Percentiles rank a stretch among this genome's conserved stretches.
phyloP scores from a whole-genome alignment of 2,329 filamentous ascomycete species.

The Grosmannia huntii region DNA sequence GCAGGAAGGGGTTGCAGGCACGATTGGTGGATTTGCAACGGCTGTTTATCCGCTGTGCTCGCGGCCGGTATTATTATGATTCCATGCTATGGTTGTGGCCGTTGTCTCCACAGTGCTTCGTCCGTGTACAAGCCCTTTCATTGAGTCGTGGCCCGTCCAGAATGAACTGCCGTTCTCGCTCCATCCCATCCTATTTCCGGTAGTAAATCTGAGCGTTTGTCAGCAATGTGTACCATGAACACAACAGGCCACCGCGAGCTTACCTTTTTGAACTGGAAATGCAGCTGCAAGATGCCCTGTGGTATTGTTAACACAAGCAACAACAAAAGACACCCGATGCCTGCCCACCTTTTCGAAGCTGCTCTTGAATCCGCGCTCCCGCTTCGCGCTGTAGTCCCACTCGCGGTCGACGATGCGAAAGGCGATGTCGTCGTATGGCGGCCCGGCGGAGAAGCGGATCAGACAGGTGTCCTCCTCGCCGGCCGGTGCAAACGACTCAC shows the following conservation, averaged over 20 bases:
- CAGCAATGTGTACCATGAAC: no score
- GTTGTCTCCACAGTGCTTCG: no score
- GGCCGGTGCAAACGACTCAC: conserved; percentile 84
- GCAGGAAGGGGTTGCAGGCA: background rate
- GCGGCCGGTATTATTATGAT: no score
- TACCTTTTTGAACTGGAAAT: conserved; percentile 98
- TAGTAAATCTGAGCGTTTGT: conserved; percentile 23
- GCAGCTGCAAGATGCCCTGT: conserved; percentile 85
- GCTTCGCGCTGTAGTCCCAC: conserved; percentile 96
- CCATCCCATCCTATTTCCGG: conserved; percentile 19
- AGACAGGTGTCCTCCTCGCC: conserved; percentile 96
- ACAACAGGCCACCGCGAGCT: background rate
- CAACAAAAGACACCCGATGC: no score
- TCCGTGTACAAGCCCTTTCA: background rate
- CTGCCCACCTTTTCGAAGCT: conserved; percentile 83
- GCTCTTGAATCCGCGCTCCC: conserved; percentile 87
- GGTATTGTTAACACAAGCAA: background rate
- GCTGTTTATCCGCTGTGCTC: background rate
- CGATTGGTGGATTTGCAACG: background rate
- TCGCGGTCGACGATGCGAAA: conserved; percentile 97
- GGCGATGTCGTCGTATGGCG: conserved; percentile 92
- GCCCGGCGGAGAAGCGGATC: conserved; percentile 88
- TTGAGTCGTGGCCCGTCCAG: background rate
- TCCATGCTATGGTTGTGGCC: no score
- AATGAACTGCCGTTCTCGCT: background rate